These are phyloP conservation scores for Aspergillus carbonarius DNA, from an alignment of 2,329 filamentous ascomycete species.

Conservation along the genomic window DNA sequence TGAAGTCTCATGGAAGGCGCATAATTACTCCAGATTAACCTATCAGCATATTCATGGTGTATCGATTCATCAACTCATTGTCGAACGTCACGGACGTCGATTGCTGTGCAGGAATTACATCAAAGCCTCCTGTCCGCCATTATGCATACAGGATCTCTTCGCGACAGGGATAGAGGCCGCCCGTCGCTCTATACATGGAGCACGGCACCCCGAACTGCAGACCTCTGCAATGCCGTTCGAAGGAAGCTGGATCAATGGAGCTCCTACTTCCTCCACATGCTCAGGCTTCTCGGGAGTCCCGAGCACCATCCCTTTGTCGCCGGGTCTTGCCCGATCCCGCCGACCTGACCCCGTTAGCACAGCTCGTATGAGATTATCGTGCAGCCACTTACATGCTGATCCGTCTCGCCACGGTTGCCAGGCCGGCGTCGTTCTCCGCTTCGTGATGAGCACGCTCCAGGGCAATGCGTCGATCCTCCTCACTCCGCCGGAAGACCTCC, in stretches of 20 bases:
- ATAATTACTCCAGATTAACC: too few relatives aligned
- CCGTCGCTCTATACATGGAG: conserved; percentile 1
- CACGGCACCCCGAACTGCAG: neutral
- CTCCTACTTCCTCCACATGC: neutral
- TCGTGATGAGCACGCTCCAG: conserved; percentile 82
- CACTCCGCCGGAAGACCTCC: conserved; percentile 80
- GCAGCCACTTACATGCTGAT: conserved; percentile 82
- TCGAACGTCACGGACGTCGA: conserved; percentile 29
- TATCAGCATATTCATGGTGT: conserved; percentile 20
- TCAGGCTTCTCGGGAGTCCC: conserved; percentile 28
- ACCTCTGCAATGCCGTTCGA: conserved; percentile 5
- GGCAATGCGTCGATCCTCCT: conserved; percentile 77
- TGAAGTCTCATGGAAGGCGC: too few relatives aligned
- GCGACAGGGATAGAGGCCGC: neutral
- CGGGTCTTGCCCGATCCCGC: conserved; percentile 39
- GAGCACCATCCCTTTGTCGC: conserved; percentile 31
- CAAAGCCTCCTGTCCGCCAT: conserved; percentile 17
- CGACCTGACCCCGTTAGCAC: conserved; percentile 30
- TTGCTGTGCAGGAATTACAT: conserved; percentile 24
- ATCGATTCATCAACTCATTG: conserved; percentile 31
- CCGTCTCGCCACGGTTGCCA: conserved; percentile 83
- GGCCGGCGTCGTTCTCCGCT: conserved; percentile 84
- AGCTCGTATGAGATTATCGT: neutral
- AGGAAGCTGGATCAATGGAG: conserved; percentile 7
- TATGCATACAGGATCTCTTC: conserved; percentile 19